phyloP scores from a whole-genome alignment of 345 rosid genomes.

The Salix caprea region DNA sequence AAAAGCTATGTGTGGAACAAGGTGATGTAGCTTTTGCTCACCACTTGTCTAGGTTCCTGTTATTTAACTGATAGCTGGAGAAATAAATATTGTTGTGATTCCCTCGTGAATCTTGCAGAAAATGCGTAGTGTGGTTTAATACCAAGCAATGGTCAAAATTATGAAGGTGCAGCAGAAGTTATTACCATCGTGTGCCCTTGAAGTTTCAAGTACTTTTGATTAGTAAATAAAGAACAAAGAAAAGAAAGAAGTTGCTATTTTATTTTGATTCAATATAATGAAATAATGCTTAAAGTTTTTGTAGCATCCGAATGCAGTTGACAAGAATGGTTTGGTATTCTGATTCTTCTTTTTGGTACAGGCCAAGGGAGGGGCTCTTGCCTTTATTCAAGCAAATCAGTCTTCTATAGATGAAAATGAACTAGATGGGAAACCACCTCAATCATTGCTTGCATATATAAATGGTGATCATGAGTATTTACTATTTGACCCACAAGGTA shows the following conservation, averaged over 20 bases:
- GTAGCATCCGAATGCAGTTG: background rate
- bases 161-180: background rate
- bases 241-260: background rate
- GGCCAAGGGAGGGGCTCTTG: conserved; percentile 74
- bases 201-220: too few species aligned
- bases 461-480: conserved; percentile 82
- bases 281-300: background rate
- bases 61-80: background rate
- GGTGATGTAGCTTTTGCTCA: background rate
- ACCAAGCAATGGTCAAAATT: background rate
- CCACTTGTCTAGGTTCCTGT: background rate
- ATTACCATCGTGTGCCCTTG: background rate
- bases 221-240: background rate
- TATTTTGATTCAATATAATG: background rate
- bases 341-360: conserved; percentile 30
- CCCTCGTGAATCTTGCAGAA: background rate
- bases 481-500: conserved; percentile 62
- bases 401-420: conserved; percentile 25
- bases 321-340: conserved; percentile 1
- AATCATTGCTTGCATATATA: conserved; percentile 53
- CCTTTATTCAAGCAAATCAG: conserved; percentile 44
- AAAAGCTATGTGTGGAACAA: background rate
- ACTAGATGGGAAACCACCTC: conserved; percentile 38
- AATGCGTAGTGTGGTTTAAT: background rate
- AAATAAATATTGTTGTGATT: background rate